Conservation (phyloP, 345 rosid species). For the Geranium rotundifolium region DNA sequence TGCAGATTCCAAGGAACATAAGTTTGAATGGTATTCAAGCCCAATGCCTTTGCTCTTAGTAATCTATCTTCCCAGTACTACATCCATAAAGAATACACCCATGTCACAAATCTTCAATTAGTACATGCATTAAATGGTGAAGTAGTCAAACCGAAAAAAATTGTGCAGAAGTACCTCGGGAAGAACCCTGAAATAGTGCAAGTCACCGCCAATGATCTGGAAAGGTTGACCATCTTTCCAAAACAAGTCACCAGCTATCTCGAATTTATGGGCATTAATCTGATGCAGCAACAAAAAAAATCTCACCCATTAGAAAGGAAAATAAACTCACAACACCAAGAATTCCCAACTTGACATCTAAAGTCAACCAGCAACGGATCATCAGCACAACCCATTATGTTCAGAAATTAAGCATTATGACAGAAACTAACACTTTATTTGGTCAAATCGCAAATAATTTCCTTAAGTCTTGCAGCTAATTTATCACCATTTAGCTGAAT, state of each 20-base stretch:
- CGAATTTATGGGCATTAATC: constrained; percentile 31
- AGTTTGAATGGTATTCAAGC: constrained; percentile 74
- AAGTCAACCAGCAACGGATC: background rate
- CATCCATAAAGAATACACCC: constrained; percentile 7
- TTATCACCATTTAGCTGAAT: background rate
- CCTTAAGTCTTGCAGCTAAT: background rate
- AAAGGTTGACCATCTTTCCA: constrained; percentile 70
- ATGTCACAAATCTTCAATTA: background rate
- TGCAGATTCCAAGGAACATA: constrained; percentile 97
- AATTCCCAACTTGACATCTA: background rate
- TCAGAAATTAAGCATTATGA: background rate
- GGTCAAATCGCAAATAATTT: background rate
- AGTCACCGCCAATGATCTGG: constrained; percentile 81
- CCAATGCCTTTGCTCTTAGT: constrained; percentile 75
- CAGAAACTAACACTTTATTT: background rate
- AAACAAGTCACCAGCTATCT: constrained; percentile 64
- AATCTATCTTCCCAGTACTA: constrained; percentile 93
- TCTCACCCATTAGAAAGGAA: background rate
- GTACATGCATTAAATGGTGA: background rate
- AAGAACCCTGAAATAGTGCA: constrained; percentile 82
- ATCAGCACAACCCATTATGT: background rate
- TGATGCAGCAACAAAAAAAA: constrained; percentile 9
- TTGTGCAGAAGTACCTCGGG: constrained; percentile 45
- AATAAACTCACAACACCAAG: background rate
- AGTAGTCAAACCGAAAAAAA: background rate